Evolutionary conservation across 2,329 filamentous ascomycete species (phyloP), one percentile per base, ranked within the genome.

Genomic region (Beauveria asiatica): DNA sequence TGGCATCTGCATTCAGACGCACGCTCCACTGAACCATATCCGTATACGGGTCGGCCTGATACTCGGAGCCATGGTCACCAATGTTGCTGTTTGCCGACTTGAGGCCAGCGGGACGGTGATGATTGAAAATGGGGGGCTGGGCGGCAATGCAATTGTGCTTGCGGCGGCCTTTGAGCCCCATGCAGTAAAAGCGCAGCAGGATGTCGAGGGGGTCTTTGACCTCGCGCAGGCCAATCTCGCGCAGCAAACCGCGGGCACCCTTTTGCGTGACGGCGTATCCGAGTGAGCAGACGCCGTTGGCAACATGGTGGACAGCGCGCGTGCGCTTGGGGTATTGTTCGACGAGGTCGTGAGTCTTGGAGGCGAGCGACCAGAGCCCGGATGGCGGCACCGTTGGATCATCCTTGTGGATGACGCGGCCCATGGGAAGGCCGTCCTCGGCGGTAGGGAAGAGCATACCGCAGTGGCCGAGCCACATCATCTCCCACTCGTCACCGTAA

Each of bases 401-500:
- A 50, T 70, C 57, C 1, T 60, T 50, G 42, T 65, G 66, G 23
- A 70, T 64, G 9, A 74, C 63, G 9, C 70, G 67, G 3, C 66
- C 65, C 53, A 68, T 68, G 1, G 70, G 66, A 2, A 69, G 61
- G 2, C 60, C 50, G 3, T 54, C 25, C 21, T 63, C 44, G 61
- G 61, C 16, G 48, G 21, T 39, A 21, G 69, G 67, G 46, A 72
- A 70, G 27, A 67, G 64, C 66, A 69, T 70, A 5, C 75, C 74
- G 57, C 77, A 79, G 63, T 78, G 76, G 16, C 78, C 78, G 1
- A 79, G 67, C 77, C 77, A 80, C 7, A 80, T 70, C 13, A 80
- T 63, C 60, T 81, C 78, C 79, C 78, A 81, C 59, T 75, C 68
- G 61, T 75, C 74, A 13, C 78, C 77, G 60, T 79, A 78, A 0